These are phyloP conservation scores for Ampelomyces quisqualis DNA, from an alignment of 2,329 filamentous ascomycete genomes.

Conservation along the genomic window DNA sequence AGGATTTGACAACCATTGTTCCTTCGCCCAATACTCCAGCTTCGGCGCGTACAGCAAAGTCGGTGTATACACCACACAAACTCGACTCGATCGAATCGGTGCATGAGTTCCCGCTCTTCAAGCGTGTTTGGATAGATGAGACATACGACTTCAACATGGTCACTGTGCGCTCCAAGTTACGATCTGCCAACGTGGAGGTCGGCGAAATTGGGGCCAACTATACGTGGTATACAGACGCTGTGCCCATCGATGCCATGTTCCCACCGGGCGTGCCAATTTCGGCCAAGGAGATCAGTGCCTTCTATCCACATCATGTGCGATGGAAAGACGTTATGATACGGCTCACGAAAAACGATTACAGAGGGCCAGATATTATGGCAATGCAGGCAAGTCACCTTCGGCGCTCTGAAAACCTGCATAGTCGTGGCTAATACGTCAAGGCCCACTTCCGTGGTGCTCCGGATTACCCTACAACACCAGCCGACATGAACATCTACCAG, in stretches of 20 bases:
- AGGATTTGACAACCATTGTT: background rate
- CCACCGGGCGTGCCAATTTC: conserved; percentile 30
- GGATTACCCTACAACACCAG: conserved; percentile 2
- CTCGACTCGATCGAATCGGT: conserved; percentile 1
- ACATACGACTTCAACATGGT: conserved; percentile 19
- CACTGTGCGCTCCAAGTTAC: conserved; percentile 2
- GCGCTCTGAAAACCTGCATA: too few relatives aligned
- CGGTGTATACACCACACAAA: background rate
- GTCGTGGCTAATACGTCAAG: too few relatives aligned
- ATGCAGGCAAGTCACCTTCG: conserved; percentile 19
- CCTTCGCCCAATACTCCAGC: conserved; percentile 2
- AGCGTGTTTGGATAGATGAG: conserved; percentile 23
- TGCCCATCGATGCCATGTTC: conserved; percentile 23
- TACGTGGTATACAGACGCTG: conserved; percentile 23
- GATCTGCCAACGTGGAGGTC: background rate
- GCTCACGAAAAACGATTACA: conserved; percentile 24
- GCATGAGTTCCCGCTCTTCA: conserved; percentile 7
- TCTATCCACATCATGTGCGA: conserved; percentile 32
- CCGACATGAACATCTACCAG: conserved; percentile 16
- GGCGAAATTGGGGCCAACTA: conserved; percentile 6
- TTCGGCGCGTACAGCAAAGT: background rate
- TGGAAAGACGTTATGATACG: conserved; percentile 27
- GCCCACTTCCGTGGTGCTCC: conserved; percentile 21
- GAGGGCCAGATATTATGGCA: conserved; percentile 19
- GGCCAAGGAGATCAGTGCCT: conserved; percentile 28